phyloP scores from a whole-genome alignment of 352 stramenopile species.

The Plasmopara viticola region DNA sequence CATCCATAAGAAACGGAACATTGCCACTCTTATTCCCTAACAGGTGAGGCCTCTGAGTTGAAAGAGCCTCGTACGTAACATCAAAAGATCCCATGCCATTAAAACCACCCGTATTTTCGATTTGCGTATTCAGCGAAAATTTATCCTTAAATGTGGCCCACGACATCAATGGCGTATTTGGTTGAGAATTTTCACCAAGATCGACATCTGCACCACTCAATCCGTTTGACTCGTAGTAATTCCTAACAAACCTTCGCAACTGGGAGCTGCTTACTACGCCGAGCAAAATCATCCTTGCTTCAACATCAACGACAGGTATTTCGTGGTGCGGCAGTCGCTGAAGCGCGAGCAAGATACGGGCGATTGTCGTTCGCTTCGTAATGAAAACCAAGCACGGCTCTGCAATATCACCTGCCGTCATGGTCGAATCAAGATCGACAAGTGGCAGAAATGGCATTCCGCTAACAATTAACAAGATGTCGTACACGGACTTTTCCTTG shows the following conservation, averaged over 20 bases:
- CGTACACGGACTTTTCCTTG: constrained; percentile 75
- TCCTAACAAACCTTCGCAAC: constrained; percentile 54
- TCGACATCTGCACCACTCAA: constrained; percentile 59
- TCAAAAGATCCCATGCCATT: constrained; percentile 60
- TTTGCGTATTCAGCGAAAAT: constrained; percentile 25
- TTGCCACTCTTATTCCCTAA: constrained; percentile 6
- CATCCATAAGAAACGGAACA: constrained; percentile 79
- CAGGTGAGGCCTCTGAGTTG: constrained; percentile 18
- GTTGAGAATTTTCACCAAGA: constrained; percentile 56
- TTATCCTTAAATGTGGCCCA: constrained; percentile 64
- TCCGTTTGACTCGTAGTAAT: constrained; percentile 47
- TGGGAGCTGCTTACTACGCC: constrained; percentile 56
- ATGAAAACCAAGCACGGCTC: constrained; percentile 68
- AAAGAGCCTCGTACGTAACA: constrained; percentile 60
- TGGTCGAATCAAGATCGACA: constrained; percentile 58
- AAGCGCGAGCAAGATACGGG: constrained; percentile 63
- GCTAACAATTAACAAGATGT: constrained; percentile 69
- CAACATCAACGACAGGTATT: constrained; percentile 66
- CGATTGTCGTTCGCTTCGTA: constrained; percentile 62
- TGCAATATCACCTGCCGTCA: constrained; percentile 59
- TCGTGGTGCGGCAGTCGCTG: constrained; percentile 65
- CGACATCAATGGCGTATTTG: constrained; percentile 27
- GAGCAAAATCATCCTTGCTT: constrained; percentile 58
- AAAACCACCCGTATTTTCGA: constrained; percentile 43
- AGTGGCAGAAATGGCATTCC: constrained; percentile 82